These are phyloP conservation scores for Ocimum tenuiflorum DNA, from an alignment of 257 asterid species.

Conservation along the genomic window DNA sequence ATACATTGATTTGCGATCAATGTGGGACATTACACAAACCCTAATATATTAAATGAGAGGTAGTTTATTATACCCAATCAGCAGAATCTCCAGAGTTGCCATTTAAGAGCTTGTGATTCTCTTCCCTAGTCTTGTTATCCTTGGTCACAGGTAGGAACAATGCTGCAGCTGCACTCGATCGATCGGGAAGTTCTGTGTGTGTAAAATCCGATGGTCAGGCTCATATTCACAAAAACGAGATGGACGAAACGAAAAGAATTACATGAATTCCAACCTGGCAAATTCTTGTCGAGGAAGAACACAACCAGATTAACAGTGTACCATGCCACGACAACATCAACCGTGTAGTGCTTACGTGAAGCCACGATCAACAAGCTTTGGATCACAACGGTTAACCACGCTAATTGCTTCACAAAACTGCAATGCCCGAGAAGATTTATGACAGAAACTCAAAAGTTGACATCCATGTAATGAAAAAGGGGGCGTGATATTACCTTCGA, in stretches of 20 bases:
- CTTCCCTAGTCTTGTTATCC: constrained; percentile 51
- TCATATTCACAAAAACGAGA: too few species aligned
- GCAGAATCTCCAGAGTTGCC: constrained; percentile 50
- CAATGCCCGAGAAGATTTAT: background rate
- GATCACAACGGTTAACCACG: constrained; percentile 62
- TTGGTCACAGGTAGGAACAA: constrained; percentile 43
- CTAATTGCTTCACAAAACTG: constrained; percentile 66
- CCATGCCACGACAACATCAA: constrained; percentile 95
- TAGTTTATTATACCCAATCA: constrained; percentile 53
- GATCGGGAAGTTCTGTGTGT: constrained; percentile 67
- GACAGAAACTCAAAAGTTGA: too few species aligned
- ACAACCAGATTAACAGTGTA: constrained; percentile 83
- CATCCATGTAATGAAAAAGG: too few species aligned
- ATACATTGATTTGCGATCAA: too few species aligned
- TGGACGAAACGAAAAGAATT: too few species aligned
- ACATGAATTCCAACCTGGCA: constrained; percentile 49
- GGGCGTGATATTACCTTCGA: constrained; percentile 72
- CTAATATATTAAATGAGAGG: too few species aligned
- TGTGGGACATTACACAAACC: too few species aligned
- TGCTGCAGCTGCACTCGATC: constrained; percentile 38
- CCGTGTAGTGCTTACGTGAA: constrained; percentile 92
- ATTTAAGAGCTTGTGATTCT: constrained; percentile 42
- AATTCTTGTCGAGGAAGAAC: constrained; percentile 68
- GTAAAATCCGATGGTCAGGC: constrained; percentile 13
- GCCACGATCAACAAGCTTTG: constrained; percentile 93